Base-by-base conservation (phyloP, 768 basidiomycete genomes). In the Mrakia hoshinonis region DNA sequence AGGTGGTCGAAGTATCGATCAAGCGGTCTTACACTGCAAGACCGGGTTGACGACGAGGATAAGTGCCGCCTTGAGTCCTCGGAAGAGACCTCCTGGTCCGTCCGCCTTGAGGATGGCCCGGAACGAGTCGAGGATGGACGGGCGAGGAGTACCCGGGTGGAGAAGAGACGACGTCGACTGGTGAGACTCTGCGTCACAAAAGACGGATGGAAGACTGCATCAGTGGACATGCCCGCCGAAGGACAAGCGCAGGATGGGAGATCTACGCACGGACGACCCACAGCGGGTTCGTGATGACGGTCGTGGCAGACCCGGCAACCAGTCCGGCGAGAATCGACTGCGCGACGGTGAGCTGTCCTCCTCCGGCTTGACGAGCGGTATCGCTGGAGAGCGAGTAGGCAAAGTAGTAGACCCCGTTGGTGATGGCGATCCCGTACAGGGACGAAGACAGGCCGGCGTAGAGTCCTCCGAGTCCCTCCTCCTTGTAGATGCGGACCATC, bases 1-100 rank as follows among this genome's bases (percentile, higher is more conserved):
- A 55, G 12, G n/a, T 12, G 20, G 46, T 38, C 43, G 60, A 66
- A 47, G 43, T 60, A 6, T 11, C 4, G 13, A 24, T 5, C 68
- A 76, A n/a, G n/a, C n/a, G n/a, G n/a, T n/a, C n/a, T n/a, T 63
- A 36, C 81, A 81, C 77, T 83, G 83, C n/a, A 98, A 84, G 39
- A 99, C 89, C 20, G 95, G 95, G 80, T 99, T 99, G 74, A 91
- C 85, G 75, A 97, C 95, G 55, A 98, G 83, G 36, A 92, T 84
- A 62, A 99, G 82, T n/a, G 93, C 93, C 3, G 95, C 93, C 0
- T 92, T 91, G 48, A 99, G 85, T 18, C 95, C 95, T 58, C 92
- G 85, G 88, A 90, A 96, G 77, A 99, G 88, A 1, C 88, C 94
- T n/a, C 83, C 83, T 13, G 85, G 75, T 13, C 95, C 94, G 75